A percentile compares a stretch with the other conserved stretches of the same genome.
Conservation (phyloP, 768 basidiomycete species). For the Lactifluus echinatus region DNA sequence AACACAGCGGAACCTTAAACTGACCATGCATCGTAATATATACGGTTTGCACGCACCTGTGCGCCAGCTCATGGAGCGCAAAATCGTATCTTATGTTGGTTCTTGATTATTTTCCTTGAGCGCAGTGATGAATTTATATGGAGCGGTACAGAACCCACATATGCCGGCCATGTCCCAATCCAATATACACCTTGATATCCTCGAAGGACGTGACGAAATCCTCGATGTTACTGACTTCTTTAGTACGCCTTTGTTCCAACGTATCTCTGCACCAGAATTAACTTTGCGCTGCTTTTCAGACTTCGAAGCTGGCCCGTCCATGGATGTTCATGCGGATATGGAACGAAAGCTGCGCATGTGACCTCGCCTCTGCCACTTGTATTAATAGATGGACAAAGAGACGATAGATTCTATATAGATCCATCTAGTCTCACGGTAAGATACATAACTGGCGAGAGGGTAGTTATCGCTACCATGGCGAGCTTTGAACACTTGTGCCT, state of each 20-base stretch:
- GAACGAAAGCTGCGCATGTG: constrained; percentile 38
- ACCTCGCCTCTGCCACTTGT: not conserved
- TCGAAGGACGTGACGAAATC: constrained; percentile 86
- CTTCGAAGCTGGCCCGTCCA: constrained; percentile 25
- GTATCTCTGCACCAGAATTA: not conserved
- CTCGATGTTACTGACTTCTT: constrained; percentile 77
- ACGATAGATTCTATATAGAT: not conserved
- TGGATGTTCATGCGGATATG: constrained; percentile 42
- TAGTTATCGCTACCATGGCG: constrained; percentile 12
- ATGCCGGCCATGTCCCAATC: constrained; percentile 56
- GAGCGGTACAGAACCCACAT: constrained; percentile 45
- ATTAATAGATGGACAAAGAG: not conserved
- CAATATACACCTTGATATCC: constrained; percentile 85
- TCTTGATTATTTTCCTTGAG: not conserved
- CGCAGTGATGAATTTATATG: not conserved
- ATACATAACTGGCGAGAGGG: not conserved
- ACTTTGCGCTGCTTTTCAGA: constrained; percentile 22
- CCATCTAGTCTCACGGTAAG: not conserved
- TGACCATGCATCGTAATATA: constrained; percentile 75
- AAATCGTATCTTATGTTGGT: constrained; percentile 69
- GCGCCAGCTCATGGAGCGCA: constrained; percentile 89
- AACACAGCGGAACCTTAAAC: constrained; percentile 80
- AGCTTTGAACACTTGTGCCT: constrained; percentile 13
- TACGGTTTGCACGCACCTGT: constrained; percentile 87
- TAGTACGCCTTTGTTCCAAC: constrained; percentile 36